These are phyloP conservation scores for Meira miltonrushii DNA, from an alignment of 1,284 basidiomycete genomes.

Conservation along the genomic window DNA sequence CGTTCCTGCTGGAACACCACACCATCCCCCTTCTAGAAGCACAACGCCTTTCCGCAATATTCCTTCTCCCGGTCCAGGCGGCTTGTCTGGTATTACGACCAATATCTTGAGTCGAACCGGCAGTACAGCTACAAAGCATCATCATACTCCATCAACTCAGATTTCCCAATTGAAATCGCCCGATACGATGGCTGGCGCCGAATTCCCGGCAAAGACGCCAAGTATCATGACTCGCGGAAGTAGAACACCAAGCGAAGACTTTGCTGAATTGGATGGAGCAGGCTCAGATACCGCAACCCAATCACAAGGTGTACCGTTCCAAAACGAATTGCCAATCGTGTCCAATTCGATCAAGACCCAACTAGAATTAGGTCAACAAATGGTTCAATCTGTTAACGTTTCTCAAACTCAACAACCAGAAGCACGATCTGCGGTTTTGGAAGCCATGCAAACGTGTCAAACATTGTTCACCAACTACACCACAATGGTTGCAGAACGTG, in stretches of 20 bases:
- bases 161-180: slow-evolving; percentile 8
- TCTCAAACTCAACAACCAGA: neutral
- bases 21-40: slow-evolving; percentile 3
- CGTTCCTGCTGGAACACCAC: neutral
- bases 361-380: slow-evolving; percentile 68
- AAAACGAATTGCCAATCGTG: slow-evolving; percentile 66
- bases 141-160: neutral
- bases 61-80: neutral
- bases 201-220: slow-evolving; percentile 7
- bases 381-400: slow-evolving; percentile 56
- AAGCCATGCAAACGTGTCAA: slow-evolving; percentile 63
- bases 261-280: slow-evolving; percentile 23
- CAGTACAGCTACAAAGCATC: slow-evolving; percentile 24
- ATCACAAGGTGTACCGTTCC: slow-evolving; percentile 61
- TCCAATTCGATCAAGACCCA: slow-evolving; percentile 72
- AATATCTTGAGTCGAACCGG: neutral
- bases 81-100: neutral
- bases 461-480: slow-evolving; percentile 66
- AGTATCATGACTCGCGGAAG: slow-evolving; percentile 23
- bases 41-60: slow-evolving; percentile 9
- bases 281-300: slow-evolving; percentile 25
- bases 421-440: slow-evolving; percentile 59
- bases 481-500: slow-evolving; percentile 71
- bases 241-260: slow-evolving; percentile 13
- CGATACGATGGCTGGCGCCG: slow-evolving; percentile 1